These are phyloP conservation scores for Xylaria digitata DNA, from an alignment of 2,329 filamentous ascomycete species.

Conservation along the genomic window DNA sequence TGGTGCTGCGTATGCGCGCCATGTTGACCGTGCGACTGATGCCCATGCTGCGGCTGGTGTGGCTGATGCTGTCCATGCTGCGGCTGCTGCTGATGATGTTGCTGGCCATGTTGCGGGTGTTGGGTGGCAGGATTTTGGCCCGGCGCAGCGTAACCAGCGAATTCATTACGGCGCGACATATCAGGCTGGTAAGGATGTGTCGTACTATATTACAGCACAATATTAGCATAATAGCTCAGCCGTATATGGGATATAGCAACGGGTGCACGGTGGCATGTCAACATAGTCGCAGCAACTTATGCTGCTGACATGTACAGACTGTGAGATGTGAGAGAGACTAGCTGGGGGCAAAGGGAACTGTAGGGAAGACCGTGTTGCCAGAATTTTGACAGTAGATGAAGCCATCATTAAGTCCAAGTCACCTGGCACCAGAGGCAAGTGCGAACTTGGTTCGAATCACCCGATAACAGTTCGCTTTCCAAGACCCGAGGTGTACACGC, in stretches of 20 bases:
- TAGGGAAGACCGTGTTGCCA: constrained; percentile 22
- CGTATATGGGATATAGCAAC: constrained; percentile 38
- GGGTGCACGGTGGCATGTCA: constrained; percentile 28
- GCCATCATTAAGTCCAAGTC: constrained; percentile 42
- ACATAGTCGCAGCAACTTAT: constrained; percentile 42
- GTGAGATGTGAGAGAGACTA: neutral
- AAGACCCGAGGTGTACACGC: constrained; percentile 3
- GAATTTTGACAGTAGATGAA: constrained; percentile 35
- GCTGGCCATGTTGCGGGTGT: constrained; percentile 51
- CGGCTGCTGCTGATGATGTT: constrained; percentile 50
- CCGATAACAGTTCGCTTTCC: constrained; percentile 40
- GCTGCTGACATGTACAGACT: neutral
- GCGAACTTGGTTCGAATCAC: constrained; percentile 34
- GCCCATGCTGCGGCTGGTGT: constrained; percentile 44
- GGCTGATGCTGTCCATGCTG: constrained; percentile 54
- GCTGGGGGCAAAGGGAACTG: neutral
- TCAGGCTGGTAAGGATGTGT: constrained; percentile 63
- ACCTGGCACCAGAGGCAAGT: constrained; percentile 37
- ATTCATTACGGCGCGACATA: constrained; percentile 62
- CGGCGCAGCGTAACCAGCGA: constrained; percentile 47
- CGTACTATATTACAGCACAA: constrained; percentile 54
- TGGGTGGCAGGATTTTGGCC: constrained; percentile 50
- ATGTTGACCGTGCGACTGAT: constrained; percentile 51
- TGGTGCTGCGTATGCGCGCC: constrained; percentile 53
- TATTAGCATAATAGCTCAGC: constrained; percentile 50